Percentiles rank a stretch among this genome's conserved stretches.
Conservation (phyloP, 176 grass and related monocot genomes). For the Ensete glaucum region DNA sequence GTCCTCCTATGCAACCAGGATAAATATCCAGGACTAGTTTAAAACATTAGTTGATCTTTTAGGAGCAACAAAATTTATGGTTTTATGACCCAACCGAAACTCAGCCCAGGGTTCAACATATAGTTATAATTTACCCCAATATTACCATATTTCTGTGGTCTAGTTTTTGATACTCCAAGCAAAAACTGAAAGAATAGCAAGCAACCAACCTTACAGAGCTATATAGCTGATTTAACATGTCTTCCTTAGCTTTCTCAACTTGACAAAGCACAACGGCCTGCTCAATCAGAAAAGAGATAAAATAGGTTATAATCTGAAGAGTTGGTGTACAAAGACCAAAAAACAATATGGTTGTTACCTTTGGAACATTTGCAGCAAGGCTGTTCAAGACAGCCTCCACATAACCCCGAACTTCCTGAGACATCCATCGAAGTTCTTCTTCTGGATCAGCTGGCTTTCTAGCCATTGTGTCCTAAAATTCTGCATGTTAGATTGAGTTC, state of each 20-base stretch:
- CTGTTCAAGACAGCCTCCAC: constrained; percentile 65
- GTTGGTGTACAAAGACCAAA: constrained; percentile 1
- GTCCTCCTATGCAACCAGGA: too few relatives aligned
- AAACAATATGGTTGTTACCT: constrained; percentile 39
- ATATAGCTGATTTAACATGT: constrained; percentile 89
- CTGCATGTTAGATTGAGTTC: background rate
- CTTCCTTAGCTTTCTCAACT: constrained; percentile 85
- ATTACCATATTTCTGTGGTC: background rate
- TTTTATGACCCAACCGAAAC: background rate
- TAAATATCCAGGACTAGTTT: too few relatives aligned
- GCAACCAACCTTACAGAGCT: constrained; percentile 66
- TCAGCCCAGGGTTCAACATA: background rate
- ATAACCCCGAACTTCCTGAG: constrained; percentile 84
- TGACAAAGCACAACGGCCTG: constrained; percentile 90
- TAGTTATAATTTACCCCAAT: background rate
- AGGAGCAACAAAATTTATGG: too few relatives aligned
- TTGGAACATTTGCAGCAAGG: constrained; percentile 71
- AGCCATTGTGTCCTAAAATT: constrained; percentile 40
- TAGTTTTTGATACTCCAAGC: too few relatives aligned
- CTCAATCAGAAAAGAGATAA: constrained; percentile 18
- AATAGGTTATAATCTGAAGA: constrained; percentile 6
- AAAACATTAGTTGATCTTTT: too few relatives aligned
- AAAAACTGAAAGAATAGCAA: background rate
- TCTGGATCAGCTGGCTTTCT: constrained; percentile 70
- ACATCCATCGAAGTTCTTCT: constrained; percentile 93